phyloP scores from a whole-genome alignment of 176 grass and related monocot genomes.

The Cocos nucifera region DNA sequence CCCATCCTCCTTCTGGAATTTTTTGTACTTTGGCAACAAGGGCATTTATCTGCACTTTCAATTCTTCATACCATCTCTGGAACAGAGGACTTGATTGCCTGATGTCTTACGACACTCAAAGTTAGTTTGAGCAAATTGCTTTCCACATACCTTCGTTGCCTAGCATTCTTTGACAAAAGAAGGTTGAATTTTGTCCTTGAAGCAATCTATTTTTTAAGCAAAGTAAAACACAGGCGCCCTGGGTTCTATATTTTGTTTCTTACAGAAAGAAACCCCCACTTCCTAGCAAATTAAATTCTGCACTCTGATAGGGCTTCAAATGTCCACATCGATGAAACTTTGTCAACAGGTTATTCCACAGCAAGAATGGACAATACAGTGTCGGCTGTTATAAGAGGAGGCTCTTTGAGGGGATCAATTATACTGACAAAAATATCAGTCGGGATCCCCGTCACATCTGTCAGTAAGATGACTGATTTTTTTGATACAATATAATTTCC shows the following conservation, averaged over 20 bases:
- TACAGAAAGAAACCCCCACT: slow-evolving; percentile 96
- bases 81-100: too few relatives aligned
- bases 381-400: slow-evolving; percentile 74
- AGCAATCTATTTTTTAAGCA: slow-evolving; percentile 89
- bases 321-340: slow-evolving; percentile 84
- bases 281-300: slow-evolving; percentile 88
- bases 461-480: not conserved
- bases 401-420: slow-evolving; percentile 79
- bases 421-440: slow-evolving; percentile 89
- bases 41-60: too few relatives aligned
- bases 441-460: slow-evolving; percentile 81
- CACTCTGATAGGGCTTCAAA: slow-evolving; percentile 73
- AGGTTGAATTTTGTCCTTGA: slow-evolving; percentile 85
- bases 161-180: slow-evolving; percentile 88
- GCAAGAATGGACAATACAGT: slow-evolving; percentile 83
- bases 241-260: slow-evolving; percentile 78
- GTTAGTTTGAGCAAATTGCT: not conserved
- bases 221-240: slow-evolving; percentile 94
- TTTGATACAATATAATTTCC: too few relatives aligned
- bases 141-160: slow-evolving; percentile 66
- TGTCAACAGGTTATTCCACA: slow-evolving; percentile 88
- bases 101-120: not conserved
- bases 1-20: slow-evolving; percentile 65
- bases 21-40: too few relatives aligned
- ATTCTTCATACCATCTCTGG: too few relatives aligned